Evolutionary conservation across 148 eudicot species (phyloP), one percentile per base, ranked within the genome.

Genomic region (Arbutus unedo): DNA sequence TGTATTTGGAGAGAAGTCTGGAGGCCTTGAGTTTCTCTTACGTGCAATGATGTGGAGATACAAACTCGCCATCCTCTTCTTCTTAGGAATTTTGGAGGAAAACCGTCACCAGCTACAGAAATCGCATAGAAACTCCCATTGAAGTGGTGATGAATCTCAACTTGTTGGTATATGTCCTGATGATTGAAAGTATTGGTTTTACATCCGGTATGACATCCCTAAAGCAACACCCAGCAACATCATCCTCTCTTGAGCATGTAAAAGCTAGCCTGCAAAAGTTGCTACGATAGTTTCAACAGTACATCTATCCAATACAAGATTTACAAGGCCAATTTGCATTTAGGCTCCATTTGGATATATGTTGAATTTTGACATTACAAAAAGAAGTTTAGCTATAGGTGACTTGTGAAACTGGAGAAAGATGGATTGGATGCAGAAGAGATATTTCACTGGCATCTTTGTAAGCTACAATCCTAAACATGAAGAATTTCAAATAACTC

Each of bases 131-230:
- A 94, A 48, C 93, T 92, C 25, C 91, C 92, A 11, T 86, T 85
- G 50, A 84, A 86, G 82, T 93, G 87, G 9, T 86, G 88, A 4
- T 83, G 89, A 55, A 94, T 93, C 83, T 94, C 96, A 74, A 94
- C 79, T 62, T 93, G 96, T 82, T 94, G 98, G 85, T 93, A 94
- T 62, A 88, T 87, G 88, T 94, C 96, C 81, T 91, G 87, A 82
- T 88, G 85, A 82, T 94, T 89, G 76, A 94, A 90, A 23, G 88
- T 74, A 85, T 86, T 16, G 92, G 94, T 49, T 89, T 93, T 21
- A 83, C 45, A 68, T 91, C 93, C 43, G 41, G 76, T 66, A 86
- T 87, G 73, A 70, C 74, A 50, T 84, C 77, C 14, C 79, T 70
- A 64, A 86, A 89, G 87, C 96, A 94, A 76, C 98, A 93, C 55